Percentiles rank a stretch among this genome's conserved stretches.
Evolutionary conservation across 2,329 filamentous ascomycete species (phyloP).

Genomic region (Lizonia empirigonia): DNA sequence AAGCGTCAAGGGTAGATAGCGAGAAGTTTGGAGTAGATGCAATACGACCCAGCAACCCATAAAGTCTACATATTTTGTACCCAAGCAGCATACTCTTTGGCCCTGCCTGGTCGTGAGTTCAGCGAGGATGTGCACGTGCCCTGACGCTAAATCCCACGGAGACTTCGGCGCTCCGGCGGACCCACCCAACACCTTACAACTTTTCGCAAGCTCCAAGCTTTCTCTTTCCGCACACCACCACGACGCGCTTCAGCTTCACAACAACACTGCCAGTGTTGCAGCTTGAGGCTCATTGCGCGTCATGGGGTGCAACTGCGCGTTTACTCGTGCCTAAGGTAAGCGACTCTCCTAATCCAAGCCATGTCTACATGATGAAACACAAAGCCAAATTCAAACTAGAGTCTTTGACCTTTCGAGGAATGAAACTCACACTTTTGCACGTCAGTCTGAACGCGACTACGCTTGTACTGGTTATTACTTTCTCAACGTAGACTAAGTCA

Average conservation of each 20-base stretch:
- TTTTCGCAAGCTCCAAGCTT: constrained; percentile 15
- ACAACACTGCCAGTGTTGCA: not conserved
- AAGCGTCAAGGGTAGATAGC: constrained; percentile 3
- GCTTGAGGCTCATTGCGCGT: not conserved
- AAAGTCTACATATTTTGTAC: not conserved
- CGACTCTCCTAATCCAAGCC: constrained; percentile 7
- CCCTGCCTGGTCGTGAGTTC: not conserved
- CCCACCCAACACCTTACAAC: constrained; percentile 19
- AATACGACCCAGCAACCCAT: not conserved
- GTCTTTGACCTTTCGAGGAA: constrained; percentile 52
- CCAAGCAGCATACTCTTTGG: not conserved
- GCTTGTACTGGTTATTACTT: not conserved
- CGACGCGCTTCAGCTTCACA: not conserved
- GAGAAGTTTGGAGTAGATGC: not conserved
- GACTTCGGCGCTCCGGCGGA: constrained; percentile 27
- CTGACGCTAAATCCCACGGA: constrained; percentile 13
- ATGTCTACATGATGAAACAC: constrained; percentile 48
- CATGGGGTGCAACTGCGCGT: not conserved
- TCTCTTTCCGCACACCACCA: constrained; percentile 9
- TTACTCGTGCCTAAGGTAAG: constrained; percentile 19
- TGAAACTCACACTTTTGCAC: constrained; percentile 52
- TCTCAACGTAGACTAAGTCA: not conserved
- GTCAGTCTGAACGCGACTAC: constrained; percentile 50
- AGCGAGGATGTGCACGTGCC: constrained; percentile 5
- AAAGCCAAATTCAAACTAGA: constrained; percentile 53